Conservation (phyloP, 2,329 filamentous ascomycete species). For the Gnomoniopsis smithogilvyi region DNA sequence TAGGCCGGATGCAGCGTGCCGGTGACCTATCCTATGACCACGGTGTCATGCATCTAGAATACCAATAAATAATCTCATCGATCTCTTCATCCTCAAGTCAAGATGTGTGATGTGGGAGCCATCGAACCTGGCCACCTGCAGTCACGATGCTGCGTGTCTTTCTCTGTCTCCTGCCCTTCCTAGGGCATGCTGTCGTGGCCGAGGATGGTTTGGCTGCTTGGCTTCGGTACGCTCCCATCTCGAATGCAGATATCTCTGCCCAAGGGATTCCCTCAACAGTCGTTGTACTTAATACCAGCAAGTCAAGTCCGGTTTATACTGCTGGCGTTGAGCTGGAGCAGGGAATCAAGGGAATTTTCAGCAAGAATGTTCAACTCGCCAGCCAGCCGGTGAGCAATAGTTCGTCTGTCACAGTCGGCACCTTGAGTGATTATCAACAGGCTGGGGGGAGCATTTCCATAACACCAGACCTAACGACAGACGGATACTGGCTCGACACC, state of each 20-base stretch:
- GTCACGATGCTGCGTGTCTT: constrained; percentile 26
- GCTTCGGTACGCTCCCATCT: constrained; percentile 60
- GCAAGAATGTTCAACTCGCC: constrained; percentile 37
- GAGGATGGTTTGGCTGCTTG: constrained; percentile 62
- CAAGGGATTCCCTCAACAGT: constrained; percentile 45
- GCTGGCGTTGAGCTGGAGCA: constrained; percentile 57
- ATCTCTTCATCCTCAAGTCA: neutral
- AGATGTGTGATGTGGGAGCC: neutral
- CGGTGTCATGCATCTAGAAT: neutral
- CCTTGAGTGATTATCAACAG: constrained; percentile 38
- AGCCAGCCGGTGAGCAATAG: constrained; percentile 10
- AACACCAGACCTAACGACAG: constrained; percentile 42
- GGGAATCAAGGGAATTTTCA: constrained; percentile 56
- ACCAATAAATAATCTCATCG: neutral
- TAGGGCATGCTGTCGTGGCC: constrained; percentile 39
- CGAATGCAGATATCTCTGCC: constrained; percentile 27
- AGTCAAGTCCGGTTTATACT: constrained; percentile 53
- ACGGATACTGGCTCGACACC: constrained; percentile 60
- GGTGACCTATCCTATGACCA: neutral
- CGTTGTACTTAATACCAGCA: constrained; percentile 50
- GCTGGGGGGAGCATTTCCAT: constrained; percentile 30
- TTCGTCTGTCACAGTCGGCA: constrained; percentile 46
- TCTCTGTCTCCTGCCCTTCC: constrained; percentile 23
- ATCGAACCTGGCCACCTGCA: neutral
- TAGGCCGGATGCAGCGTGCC: too few species aligned